Conservation (phyloP, 441 rosid species). For the Brassica hybrid region DNA sequence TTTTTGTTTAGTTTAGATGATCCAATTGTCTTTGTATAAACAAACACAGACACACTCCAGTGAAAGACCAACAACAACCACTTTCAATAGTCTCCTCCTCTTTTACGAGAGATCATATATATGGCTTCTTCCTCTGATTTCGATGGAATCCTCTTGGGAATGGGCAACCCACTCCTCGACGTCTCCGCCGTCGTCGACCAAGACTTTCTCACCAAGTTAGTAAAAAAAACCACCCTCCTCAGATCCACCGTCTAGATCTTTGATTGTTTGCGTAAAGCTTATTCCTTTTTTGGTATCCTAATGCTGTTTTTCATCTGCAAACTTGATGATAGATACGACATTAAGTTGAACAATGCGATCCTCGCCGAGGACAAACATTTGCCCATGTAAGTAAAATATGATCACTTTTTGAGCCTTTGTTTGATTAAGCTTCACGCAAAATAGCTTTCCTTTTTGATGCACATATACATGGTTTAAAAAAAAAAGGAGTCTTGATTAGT, state of each 20-base stretch:
- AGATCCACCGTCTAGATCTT: constrained; percentile 33
- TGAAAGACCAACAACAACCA: too few species aligned
- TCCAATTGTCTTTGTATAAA: too few species aligned
- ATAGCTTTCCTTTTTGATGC: too few species aligned
- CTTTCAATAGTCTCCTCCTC: background rate
- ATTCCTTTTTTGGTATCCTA: background rate
- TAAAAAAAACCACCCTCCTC: background rate
- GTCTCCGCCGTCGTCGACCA: constrained; percentile 88
- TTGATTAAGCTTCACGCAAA: background rate
- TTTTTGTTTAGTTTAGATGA: too few species aligned
- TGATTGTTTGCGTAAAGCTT: background rate
- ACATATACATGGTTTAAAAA: too few species aligned
- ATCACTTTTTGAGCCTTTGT: background rate
- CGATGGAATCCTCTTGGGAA: constrained; percentile 66
- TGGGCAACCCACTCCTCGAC: constrained; percentile 98
- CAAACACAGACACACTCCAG: too few species aligned
- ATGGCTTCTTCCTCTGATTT: constrained; percentile 47
- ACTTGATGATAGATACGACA: background rate
- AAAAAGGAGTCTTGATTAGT: too few species aligned
- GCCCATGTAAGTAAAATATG: constrained; percentile 58
- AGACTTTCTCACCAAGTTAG: constrained; percentile 73
- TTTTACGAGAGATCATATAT: constrained; percentile 33
- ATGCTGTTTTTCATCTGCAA: background rate
- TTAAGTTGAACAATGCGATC: constrained; percentile 82
- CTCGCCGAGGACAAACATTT: constrained; percentile 95